Percentiles rank a stretch among this genome's conserved stretches.
These are phyloP conservation scores for Vitis hybrid DNA, from an alignment of 177 flowering plant genomes.

Conservation along the genomic window DNA sequence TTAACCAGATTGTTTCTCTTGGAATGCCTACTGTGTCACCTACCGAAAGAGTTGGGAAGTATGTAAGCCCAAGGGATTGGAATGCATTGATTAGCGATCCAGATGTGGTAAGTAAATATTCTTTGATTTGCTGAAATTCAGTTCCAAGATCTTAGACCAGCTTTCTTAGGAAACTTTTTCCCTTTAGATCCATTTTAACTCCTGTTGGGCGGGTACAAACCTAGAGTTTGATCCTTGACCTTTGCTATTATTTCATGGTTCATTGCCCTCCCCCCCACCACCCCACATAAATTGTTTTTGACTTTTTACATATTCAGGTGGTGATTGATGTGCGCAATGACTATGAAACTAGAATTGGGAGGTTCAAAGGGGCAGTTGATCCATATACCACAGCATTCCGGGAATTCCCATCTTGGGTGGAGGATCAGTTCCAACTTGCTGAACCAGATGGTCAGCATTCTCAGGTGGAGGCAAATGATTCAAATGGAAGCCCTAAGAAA, in stretches of 20 bases:
- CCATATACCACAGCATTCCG: slow-evolving; percentile 85
- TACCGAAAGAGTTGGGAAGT: slow-evolving; percentile 76
- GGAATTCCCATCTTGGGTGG: slow-evolving; percentile 92
- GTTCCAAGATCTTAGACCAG: no score
- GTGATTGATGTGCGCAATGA: slow-evolving; percentile 90
- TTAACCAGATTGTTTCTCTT: slow-evolving; percentile 83
- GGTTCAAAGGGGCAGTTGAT: slow-evolving; percentile 91
- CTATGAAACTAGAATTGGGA: slow-evolving; percentile 89
- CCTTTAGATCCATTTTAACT: no score
- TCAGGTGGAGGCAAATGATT: slow-evolving; percentile 20
- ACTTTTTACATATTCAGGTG: slow-evolving; percentile 41
- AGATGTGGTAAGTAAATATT: slow-evolving; percentile 56
- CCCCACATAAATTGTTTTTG: background rate
- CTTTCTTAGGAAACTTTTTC: no score
- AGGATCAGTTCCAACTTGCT: slow-evolving; percentile 42
- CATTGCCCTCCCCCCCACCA: no score
- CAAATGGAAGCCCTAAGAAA: slow-evolving; percentile 15
- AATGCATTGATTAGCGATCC: slow-evolving; percentile 82
- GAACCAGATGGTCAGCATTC: slow-evolving; percentile 21
- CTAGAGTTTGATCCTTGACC: no score
- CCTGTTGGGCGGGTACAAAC: no score
- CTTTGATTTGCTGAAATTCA: background rate
- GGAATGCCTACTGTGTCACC: slow-evolving; percentile 93
- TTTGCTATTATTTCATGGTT: no score
- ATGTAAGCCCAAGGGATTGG: slow-evolving; percentile 85